Base-by-base conservation (phyloP, 1,284 basidiomycete genomes). In the Earliella scabrosa region DNA sequence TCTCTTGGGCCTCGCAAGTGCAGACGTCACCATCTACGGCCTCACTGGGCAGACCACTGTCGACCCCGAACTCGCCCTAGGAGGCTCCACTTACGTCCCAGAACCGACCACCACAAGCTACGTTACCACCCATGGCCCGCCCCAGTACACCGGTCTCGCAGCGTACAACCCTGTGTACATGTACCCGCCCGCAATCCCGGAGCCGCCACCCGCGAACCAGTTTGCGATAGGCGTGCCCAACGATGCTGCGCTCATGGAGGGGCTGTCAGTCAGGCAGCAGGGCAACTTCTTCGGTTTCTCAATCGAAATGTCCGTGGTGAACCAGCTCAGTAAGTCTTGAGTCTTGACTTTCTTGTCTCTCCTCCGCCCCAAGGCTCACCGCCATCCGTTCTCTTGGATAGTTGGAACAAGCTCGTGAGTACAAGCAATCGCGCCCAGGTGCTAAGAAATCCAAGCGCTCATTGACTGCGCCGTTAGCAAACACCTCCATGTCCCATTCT, bases 221-320 rank as follows among this genome's bases (percentile, higher is more conserved):
- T 65, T 66, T 52, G 21, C 40, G 13, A 34, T 66, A 2, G 23
- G 46, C n/a, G 45, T 65, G 2, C 49, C 59, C 14, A 35, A 26
- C 18, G 50, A 50, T 38, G 54, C 56, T 8, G 41, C 48, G 38
- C 52, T 49, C 44, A 47, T 58, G 9, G 16, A 16, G 3, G 77
- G 75, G 0, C 67, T 82, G 4, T 85, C 82, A 2, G 85, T 88
- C 31, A 72, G 73, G 6, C 82, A 85, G 59, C 72, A 71, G 45
- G 87, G 87, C 16, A 77, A 82, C 27, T 90, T 90, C 63, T 73
- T 86, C 50, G 88, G 89, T 0, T 89, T 90, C 63, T 88, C 85
- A 1, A 77, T 92, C 47, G 89, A 91, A 69, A 79, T 90, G 77
- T 88, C 85, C 18, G 85, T 91, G 11, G 82, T 81, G 1, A 81